A percentile compares a stretch with the other conserved stretches of the same genome.
Evolutionary conservation across 371 early-diverging fungal species (phyloP).

Genomic region (Nematocida homosporus): DNA sequence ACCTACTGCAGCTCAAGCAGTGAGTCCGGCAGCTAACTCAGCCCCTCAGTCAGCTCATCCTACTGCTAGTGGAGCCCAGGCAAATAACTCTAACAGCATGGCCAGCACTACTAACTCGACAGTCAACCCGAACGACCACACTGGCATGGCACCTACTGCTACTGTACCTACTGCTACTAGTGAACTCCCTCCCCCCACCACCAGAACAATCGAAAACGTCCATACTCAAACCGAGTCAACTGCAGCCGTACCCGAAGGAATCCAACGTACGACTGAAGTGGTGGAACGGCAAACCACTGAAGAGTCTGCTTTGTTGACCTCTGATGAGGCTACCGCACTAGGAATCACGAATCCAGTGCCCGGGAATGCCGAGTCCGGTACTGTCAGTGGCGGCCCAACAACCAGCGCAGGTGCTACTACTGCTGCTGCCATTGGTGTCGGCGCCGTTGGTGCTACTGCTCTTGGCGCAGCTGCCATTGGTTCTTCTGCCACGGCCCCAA

Average conservation of each 20-base stretch:
- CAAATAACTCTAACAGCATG: background rate
- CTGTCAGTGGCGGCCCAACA: background rate
- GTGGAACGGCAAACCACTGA: constrained; percentile 24
- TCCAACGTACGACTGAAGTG: constrained; percentile 21
- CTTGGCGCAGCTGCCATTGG: too few relatives aligned
- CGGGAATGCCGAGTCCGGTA: background rate
- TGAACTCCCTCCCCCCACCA: too few relatives aligned
- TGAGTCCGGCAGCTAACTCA: background rate
- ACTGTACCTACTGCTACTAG: too few relatives aligned
- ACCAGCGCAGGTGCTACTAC: background rate
- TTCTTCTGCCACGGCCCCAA: background rate
- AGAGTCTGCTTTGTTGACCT: background rate
- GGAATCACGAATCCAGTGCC: constrained; percentile 18
- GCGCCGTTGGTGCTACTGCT: background rate
- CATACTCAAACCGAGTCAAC: too few relatives aligned
- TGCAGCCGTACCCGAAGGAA: background rate
- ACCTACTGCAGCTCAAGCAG: background rate
- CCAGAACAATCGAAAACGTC: too few relatives aligned
- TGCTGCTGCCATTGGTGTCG: background rate
- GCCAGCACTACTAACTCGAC: background rate
- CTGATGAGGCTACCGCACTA: constrained; percentile 8
- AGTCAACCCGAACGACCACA: background rate
- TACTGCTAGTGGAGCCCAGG: background rate
- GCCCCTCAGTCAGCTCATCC: background rate
- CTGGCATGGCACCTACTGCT: too few relatives aligned